Percentiles rank a stretch among this genome's conserved stretches.
These are phyloP conservation scores for Scenedesmus sp. DNA, from an alignment of 163 green algal genomes.

Conservation along the genomic window DNA sequence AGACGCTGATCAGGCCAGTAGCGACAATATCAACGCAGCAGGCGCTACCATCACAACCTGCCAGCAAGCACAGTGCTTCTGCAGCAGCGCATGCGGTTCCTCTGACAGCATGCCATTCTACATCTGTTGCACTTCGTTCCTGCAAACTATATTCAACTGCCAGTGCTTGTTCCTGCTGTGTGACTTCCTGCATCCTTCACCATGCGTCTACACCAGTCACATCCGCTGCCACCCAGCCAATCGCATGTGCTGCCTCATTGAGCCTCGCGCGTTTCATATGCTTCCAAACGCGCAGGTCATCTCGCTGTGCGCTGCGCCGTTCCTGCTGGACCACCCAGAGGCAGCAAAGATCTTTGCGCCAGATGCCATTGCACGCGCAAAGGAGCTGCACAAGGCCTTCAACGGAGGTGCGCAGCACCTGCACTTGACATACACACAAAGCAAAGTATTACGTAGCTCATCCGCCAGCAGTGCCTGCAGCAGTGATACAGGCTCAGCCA, in stretches of 20 bases:
- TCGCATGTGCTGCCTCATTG: neutral
- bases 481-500: too few species aligned
- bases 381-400: conserved; percentile 64
- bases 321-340: conserved; percentile 75
- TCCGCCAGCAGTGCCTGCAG: neutral
- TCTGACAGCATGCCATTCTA: too few species aligned
- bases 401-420: conserved; percentile 33
- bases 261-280: neutral
- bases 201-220: neutral
- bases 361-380: conserved; percentile 77
- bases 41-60: neutral
- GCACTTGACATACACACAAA: neutral
- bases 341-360: conserved; percentile 72
- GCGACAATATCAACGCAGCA: neutral
- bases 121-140: too few species aligned
- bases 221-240: neutral
- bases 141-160: neutral
- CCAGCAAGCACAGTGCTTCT: too few species aligned
- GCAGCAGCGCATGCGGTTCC: too few species aligned
- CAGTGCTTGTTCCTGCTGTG: neutral
- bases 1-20: neutral
- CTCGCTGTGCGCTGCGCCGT: conserved; percentile 78
- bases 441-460: neutral
- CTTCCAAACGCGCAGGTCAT: conserved; percentile 68
- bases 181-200: neutral